Conservation (phyloP, 192 early-diverging fungal species). For the Allomyces macrogynus region DNA sequence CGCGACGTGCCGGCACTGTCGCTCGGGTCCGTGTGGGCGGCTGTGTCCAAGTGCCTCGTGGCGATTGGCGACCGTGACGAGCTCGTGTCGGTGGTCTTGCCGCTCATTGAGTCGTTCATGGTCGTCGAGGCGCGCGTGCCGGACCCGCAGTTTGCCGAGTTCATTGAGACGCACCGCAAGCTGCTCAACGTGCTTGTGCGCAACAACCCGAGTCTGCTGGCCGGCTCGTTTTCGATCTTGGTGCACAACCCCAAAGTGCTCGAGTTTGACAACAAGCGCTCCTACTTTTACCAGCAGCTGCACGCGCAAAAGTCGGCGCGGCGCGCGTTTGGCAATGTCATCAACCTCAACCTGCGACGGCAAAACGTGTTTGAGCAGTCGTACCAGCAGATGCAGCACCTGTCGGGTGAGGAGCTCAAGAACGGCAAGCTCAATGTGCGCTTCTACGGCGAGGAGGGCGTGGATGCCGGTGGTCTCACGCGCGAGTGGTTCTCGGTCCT, state of each 20-base stretch:
- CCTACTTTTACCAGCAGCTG: conserved; percentile 88
- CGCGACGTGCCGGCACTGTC: conserved; percentile 13
- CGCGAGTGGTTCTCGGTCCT: conserved; percentile 97
- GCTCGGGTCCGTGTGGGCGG: conserved; percentile 54
- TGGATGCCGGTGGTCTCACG: conserved; percentile 93
- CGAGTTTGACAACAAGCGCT: conserved; percentile 98
- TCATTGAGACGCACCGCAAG: conserved; percentile 88
- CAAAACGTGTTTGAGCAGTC: conserved; percentile 93
- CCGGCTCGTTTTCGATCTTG: conserved; percentile 84
- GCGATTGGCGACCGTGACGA: conserved; percentile 55
- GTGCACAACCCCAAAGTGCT: conserved; percentile 94
- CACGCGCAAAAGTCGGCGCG: conserved; percentile 17
- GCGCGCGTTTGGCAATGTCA: not conserved
- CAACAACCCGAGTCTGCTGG: conserved; percentile 87
- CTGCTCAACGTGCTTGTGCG: conserved; percentile 93
- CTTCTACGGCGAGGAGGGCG: conserved; percentile 91
- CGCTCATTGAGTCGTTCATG: conserved; percentile 93
- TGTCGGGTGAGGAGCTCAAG: conserved; percentile 81
- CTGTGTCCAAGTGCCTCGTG: conserved; percentile 48
- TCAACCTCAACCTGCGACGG: conserved; percentile 79
- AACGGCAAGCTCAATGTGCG: conserved; percentile 77
- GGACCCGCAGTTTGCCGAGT: conserved; percentile 10
- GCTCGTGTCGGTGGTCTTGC: conserved; percentile 74
- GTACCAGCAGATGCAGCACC: conserved; percentile 76
- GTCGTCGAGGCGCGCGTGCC: conserved; percentile 34